Evolutionary conservation across 2,329 filamentous ascomycete genomes (phyloP).

Genomic region (Pseudocercospora macadamiae): DNA sequence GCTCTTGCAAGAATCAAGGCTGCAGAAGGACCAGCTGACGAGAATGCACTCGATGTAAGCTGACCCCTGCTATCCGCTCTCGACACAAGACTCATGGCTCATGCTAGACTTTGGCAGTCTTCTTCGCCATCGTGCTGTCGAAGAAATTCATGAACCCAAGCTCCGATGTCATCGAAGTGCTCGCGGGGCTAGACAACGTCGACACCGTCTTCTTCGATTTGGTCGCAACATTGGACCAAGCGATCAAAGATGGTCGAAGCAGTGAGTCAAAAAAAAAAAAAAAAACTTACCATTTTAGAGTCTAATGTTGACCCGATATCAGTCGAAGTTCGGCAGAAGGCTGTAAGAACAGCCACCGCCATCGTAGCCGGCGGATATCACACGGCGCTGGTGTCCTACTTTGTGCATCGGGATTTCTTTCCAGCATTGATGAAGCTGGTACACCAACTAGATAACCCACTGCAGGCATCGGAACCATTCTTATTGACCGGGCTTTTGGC

Average conservation of each 20-base stretch:
- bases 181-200: conserved; percentile 86
- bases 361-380: conserved; percentile 93
- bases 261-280: conserved; percentile 58
- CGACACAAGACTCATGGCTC: conserved; percentile 46
- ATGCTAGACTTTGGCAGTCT: conserved; percentile 81
- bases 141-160: conserved; percentile 96
- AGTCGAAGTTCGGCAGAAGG: conserved; percentile 78
- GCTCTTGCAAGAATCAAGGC: conserved; percentile 71
- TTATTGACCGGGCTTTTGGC: conserved; percentile 82
- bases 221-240: conserved; percentile 77
- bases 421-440: conserved; percentile 94
- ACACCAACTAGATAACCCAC: conserved; percentile 71
- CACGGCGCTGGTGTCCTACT: conserved; percentile 90
- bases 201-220: conserved; percentile 88
- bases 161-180: conserved; percentile 87
- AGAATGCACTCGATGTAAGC: conserved; percentile 83
- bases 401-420: conserved; percentile 92
- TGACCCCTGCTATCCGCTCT: background rate
- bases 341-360: conserved; percentile 77
- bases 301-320: too few relatives aligned
- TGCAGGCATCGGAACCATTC: conserved; percentile 70
- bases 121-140: conserved; percentile 76
- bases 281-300: too few relatives aligned
- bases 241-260: conserved; percentile 74
- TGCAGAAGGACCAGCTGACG: conserved; percentile 63